phyloP scores from a whole-genome alignment of 768 basidiomycete species.

The Fibroporia radiculosa region DNA sequence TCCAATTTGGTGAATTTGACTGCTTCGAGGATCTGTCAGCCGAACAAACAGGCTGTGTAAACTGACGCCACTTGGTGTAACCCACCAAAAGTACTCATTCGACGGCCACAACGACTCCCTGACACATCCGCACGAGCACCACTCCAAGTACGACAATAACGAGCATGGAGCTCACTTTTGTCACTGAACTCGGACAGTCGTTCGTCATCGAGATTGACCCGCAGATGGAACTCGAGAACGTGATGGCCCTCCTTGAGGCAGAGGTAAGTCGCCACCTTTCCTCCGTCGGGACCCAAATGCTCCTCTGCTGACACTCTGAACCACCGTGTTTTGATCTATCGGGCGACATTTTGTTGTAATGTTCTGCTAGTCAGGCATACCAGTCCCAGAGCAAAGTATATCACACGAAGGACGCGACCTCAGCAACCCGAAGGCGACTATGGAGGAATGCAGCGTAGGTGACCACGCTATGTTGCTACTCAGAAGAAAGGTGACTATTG shows the following conservation, averaged over 20 bases:
- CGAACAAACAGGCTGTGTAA: no score
- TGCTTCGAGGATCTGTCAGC: no score
- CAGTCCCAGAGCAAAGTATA: conserved; percentile 64
- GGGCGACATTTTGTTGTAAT: no score
- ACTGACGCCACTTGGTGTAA: no score
- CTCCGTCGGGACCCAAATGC: neutral
- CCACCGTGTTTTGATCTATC: neutral
- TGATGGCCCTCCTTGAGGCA: conserved; percentile 89
- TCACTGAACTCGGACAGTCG: conserved; percentile 56
- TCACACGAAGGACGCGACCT: conserved; percentile 62
- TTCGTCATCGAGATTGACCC: conserved; percentile 80
- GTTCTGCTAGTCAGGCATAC: conserved; percentile 59
- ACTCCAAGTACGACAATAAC: neutral
- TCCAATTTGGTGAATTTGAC: neutral
- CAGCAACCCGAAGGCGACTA: conserved; percentile 55
- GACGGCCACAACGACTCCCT: no score
- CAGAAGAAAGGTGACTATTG: conserved; percentile 47
- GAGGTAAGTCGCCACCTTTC: conserved; percentile 53
- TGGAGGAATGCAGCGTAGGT: conserved; percentile 56
- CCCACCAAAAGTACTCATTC: no score
- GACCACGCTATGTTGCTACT: conserved; percentile 61
- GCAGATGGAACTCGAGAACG: conserved; percentile 85
- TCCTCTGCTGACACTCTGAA: conserved; percentile 1
- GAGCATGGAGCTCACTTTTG: conserved; percentile 65
- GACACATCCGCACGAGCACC: no score